These are phyloP conservation scores for Schrenkiella parvula DNA, from an alignment of 345 rosid genomes.

Conservation along the genomic window DNA sequence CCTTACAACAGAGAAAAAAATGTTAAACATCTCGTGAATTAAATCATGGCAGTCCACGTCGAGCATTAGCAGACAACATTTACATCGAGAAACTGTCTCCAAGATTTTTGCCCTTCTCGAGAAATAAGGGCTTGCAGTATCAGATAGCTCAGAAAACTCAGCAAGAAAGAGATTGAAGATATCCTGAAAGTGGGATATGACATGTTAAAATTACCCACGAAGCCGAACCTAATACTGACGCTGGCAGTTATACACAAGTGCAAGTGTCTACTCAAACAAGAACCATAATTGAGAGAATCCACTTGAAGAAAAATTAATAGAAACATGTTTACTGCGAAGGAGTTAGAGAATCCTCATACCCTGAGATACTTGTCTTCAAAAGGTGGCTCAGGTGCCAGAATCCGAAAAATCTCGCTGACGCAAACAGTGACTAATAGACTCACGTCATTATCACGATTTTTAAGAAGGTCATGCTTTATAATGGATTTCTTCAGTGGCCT, in stretches of 20 bases:
- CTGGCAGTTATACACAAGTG: background rate
- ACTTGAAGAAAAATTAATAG: background rate
- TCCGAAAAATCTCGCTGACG: conserved; percentile 63
- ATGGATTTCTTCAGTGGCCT: conserved; percentile 55
- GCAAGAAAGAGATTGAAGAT: conserved; percentile 58
- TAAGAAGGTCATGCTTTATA: conserved; percentile 54
- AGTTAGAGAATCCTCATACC: conserved; percentile 34
- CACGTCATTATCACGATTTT: conserved; percentile 63
- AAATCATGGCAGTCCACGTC: conserved; percentile 62
- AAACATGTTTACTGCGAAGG: background rate
- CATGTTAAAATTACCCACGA: background rate
- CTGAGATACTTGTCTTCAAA: conserved; percentile 67
- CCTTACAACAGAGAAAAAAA: conserved; percentile 77
- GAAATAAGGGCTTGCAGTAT: conserved; percentile 65
- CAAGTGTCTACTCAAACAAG: conserved; percentile 1
- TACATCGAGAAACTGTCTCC: conserved; percentile 70
- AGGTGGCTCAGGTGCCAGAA: conserved; percentile 80
- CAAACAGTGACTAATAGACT: conserved; percentile 72
- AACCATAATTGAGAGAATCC: background rate
- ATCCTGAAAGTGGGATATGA: conserved; percentile 44
- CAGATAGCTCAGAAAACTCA: conserved; percentile 64
- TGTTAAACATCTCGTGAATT: conserved; percentile 64
- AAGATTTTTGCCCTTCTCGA: conserved; percentile 73
- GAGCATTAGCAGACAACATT: conserved; percentile 74
- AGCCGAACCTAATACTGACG: background rate